Evolutionary conservation across 2,329 filamentous ascomycete species (phyloP).

Genomic region (Endothia cerciana): DNA sequence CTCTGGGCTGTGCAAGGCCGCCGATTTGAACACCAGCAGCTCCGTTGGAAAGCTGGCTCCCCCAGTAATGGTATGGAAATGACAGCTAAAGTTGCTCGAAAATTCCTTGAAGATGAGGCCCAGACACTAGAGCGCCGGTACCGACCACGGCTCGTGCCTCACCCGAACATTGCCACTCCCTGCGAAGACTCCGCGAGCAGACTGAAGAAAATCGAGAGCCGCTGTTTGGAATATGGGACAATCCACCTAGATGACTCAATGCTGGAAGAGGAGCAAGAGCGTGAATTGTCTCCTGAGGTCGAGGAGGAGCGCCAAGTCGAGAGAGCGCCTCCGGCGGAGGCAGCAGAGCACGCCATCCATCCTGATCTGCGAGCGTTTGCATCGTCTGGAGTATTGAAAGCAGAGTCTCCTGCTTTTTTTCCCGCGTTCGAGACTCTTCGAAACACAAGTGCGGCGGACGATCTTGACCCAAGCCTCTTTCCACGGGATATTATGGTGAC

Average conservation of each 20-base stretch:
- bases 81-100: neutral
- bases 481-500: conserved; percentile 49
- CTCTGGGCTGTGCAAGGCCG: conserved; percentile 6
- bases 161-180: neutral
- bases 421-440: conserved; percentile 51
- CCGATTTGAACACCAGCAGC: neutral
- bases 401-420: conserved; percentile 40
- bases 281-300: conserved; percentile 67
- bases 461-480: conserved; percentile 37
- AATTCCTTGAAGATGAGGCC: conserved; percentile 1
- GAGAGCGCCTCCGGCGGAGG: conserved; percentile 44
- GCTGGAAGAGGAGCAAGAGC: conserved; percentile 69
- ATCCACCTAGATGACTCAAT: conserved; percentile 39
- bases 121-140: neutral
- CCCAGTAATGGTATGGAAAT: neutral
- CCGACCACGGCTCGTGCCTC: neutral
- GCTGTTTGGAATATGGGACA: conserved; percentile 43
- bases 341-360: conserved; percentile 49
- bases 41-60: no score
- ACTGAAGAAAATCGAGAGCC: conserved; percentile 24
- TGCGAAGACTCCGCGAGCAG: conserved; percentile 45
- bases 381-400: conserved; percentile 38
- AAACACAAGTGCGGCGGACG: conserved; percentile 44
- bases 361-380: conserved; percentile 47
- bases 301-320: conserved; percentile 63